Percentiles rank a stretch among this genome's conserved stretches.
These are phyloP conservation scores for Patellifolia procumbens DNA, from an alignment of 179 eudicot genomes.

Conservation along the genomic window DNA sequence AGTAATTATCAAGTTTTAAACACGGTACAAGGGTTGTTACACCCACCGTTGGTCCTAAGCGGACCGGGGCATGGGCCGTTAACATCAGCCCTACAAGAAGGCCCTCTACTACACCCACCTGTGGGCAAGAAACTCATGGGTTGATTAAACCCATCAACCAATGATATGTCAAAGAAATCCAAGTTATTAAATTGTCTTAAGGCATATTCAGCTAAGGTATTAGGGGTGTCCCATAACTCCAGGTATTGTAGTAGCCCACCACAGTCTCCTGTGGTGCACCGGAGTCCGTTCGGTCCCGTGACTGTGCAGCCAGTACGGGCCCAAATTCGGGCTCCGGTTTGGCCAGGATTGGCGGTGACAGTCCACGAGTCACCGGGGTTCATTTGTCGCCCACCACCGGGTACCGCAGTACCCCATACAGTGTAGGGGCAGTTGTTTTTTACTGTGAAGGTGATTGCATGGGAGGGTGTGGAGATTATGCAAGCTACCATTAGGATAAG, in stretches of 20 bases:
- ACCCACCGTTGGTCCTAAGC: slow-evolving; percentile 30
- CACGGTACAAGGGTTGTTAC: slow-evolving; percentile 45
- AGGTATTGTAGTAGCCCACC: slow-evolving; percentile 39
- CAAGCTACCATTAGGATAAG: neutral
- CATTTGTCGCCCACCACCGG: slow-evolving; percentile 38
- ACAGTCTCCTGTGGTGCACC: slow-evolving; percentile 44
- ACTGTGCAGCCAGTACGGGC: slow-evolving; percentile 41
- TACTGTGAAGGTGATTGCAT: slow-evolving; percentile 44
- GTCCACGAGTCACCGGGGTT: slow-evolving; percentile 38
- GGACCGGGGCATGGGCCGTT: slow-evolving; percentile 38
- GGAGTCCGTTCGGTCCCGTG: slow-evolving; percentile 28
- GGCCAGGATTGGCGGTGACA: slow-evolving; percentile 34
- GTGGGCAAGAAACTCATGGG: slow-evolving; percentile 41
- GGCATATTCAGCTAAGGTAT: slow-evolving; percentile 43
- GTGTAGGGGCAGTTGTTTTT: slow-evolving; percentile 47
- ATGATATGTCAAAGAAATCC: slow-evolving; percentile 47
- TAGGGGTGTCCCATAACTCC: slow-evolving; percentile 35
- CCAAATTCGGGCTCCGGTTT: slow-evolving; percentile 39
- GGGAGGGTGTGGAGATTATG: slow-evolving; percentile 26
- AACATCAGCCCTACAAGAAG: slow-evolving; percentile 28
- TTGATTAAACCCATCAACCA: slow-evolving; percentile 48
- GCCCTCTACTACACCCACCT: slow-evolving; percentile 9
- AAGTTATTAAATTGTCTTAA: slow-evolving; percentile 27
- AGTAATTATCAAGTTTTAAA: slow-evolving; percentile 36
- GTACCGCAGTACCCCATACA: slow-evolving; percentile 44